Evolutionary conservation across 805 yeast genomes (phyloP).

Genomic region (Wickerhamomyces alni): DNA sequence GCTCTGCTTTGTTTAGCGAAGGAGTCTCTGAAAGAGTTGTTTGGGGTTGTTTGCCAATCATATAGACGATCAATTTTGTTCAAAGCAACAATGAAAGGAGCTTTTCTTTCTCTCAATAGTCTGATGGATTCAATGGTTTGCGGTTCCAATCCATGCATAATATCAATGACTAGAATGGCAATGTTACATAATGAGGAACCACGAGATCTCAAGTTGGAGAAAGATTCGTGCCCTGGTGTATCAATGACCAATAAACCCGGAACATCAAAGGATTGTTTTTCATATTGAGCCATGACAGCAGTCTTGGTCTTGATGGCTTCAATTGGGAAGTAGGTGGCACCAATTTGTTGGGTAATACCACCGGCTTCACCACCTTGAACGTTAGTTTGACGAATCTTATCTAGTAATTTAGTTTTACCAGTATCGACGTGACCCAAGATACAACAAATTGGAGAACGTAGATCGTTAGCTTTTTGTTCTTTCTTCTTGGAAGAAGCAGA

Average conservation of each 20-base stretch:
- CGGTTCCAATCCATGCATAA: conserved; percentile 98
- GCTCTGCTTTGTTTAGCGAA: conserved; percentile 73
- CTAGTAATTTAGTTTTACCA: conserved; percentile 96
- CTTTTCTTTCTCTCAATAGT: conserved; percentile 91
- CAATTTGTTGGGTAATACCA: conserved; percentile 99
- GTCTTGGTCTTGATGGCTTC: conserved; percentile 90
- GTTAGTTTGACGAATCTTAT: conserved; percentile 96
- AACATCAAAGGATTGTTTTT: conserved; percentile 82
- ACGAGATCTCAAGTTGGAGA: conserved; percentile 94
- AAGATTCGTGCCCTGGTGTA: conserved; percentile 99
- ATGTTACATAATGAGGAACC: conserved; percentile 99
- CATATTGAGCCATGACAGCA: conserved; percentile 81
- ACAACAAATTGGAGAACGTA: conserved; percentile 99
- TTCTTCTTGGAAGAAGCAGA: conserved; percentile 14
- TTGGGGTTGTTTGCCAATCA: conserved; percentile 88
- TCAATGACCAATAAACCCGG: conserved; percentile 97
- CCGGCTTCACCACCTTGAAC: conserved; percentile 99
- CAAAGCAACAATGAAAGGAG: conserved; percentile 95
- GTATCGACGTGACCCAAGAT: conserved; percentile 99
- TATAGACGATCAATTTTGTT: conserved; percentile 97
- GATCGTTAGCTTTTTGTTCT: conserved; percentile 37
- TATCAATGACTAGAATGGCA: conserved; percentile 96
- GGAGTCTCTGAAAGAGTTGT: conserved; percentile 95
- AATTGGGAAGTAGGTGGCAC: conserved; percentile 99
- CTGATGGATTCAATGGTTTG: conserved; percentile 94